Evolutionary conservation across 306 rosid species (phyloP), one percentile per base, ranked within the genome.

Genomic region (Castanopsis chinensis): DNA sequence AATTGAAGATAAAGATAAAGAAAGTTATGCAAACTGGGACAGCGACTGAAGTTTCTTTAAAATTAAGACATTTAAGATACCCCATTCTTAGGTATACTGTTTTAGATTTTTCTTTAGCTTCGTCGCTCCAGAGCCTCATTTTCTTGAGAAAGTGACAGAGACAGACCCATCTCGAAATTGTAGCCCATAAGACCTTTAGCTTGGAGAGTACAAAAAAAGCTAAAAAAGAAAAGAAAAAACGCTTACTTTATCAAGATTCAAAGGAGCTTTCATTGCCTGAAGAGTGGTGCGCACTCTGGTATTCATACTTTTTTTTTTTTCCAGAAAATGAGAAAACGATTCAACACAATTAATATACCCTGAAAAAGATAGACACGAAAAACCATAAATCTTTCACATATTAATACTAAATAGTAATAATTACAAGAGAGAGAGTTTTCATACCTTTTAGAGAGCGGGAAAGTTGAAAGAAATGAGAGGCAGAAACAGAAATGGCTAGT

Each of bases 371-470:
- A 82, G 79, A 87, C 78, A 76, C 51, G 69, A 74, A 45, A 64
- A 45, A 51, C 30, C 79, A 27, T 27, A 76, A 64, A 76, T 14
- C 4, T 49, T 49, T 49, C 4, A 77, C 57, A 80, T 72, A 12
- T 4, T 71, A 61, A 56, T 53, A n/a, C 4, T 33, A 3, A 69
- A 45, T 61, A 65, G 60, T 63, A 78, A 77, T 61, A 67, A 74
- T 27, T 13, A 49, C 82, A 56, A 70, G 70, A 64, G 52, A 63
- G 63, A 74, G 69, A 69, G 78, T 8, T 74, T 90, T 87, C 85
- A 79, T 87, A 75, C 76, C 75, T 68, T 61, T 67, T 11, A 67
- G 59, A 74, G 83, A 91, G 98, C 97, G 97, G 97, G 92, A 94
- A 94, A 88, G 76, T 86, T 79, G 78, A 81, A 87, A 85, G 72